Evolutionary conservation across 768 basidiomycete genomes (phyloP).

Genomic region (Daedaleopsis sinensis): DNA sequence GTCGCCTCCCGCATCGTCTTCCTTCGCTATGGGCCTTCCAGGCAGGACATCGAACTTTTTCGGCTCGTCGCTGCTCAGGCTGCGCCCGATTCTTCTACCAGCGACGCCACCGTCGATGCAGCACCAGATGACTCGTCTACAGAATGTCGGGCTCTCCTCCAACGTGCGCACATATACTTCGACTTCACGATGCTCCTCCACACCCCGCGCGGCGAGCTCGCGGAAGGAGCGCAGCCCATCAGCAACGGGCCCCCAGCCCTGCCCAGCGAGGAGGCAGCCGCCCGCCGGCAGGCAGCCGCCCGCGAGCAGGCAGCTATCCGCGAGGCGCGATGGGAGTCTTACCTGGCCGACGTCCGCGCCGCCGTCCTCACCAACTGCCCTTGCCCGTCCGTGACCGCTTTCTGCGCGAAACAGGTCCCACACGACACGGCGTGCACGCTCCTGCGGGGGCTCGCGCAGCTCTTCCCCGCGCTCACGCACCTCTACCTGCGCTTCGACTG

Average conservation of each 20-base stretch:
- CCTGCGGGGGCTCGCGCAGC: neutral
- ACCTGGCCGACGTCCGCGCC: neutral
- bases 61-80: too few relatives aligned
- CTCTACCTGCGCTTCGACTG: slow-evolving; percentile 1
- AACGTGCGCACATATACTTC: neutral
- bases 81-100: neutral
- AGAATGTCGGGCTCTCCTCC: neutral
- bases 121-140: neutral
- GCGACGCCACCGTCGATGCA: too few relatives aligned
- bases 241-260: too few relatives aligned
- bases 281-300: too few relatives aligned
- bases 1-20: neutral
- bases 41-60: neutral
- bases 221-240: too few relatives aligned
- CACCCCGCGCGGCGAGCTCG: neutral
- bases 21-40: neutral
- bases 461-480: neutral
- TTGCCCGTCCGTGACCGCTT: neutral
- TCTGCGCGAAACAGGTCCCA: neutral
- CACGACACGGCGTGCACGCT: neutral
- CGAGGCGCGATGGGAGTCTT: neutral
- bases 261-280: neutral
- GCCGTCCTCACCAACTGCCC: neutral
- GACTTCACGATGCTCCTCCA: neutral
- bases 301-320: too few relatives aligned